Conservation (phyloP, 768 basidiomycete species). For the Podaxis sp. region DNA sequence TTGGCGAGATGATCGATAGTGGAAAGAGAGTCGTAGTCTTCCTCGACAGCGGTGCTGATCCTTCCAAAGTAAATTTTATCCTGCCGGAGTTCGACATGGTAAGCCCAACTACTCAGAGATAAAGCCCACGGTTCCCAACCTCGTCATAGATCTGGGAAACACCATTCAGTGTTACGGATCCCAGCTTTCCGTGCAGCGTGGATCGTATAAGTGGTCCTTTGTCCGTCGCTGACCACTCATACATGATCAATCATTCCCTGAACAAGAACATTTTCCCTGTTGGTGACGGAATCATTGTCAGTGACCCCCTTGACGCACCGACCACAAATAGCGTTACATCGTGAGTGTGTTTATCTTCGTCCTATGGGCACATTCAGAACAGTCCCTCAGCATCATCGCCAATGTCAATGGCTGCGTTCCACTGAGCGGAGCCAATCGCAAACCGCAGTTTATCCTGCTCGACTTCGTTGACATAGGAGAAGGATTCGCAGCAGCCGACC, state of each 20-base stretch:
- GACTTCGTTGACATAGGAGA: slow-evolving; percentile 52
- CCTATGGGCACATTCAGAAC: neutral
- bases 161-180: slow-evolving; percentile 48
- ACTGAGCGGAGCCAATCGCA: slow-evolving; percentile 37
- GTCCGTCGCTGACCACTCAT: slow-evolving; percentile 47
- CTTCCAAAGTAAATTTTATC: slow-evolving; percentile 43
- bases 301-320: slow-evolving; percentile 34
- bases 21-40: slow-evolving; percentile 63
- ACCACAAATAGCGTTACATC: slow-evolving; percentile 38
- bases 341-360: slow-evolving; percentile 25
- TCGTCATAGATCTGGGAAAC: slow-evolving; percentile 53
- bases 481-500: slow-evolving; percentile 39
- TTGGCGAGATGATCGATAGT: slow-evolving; percentile 58
- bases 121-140: neutral
- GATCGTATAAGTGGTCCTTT: slow-evolving; percentile 51
- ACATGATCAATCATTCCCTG: slow-evolving; percentile 59
- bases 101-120: neutral
- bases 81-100: slow-evolving; percentile 59
- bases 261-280: slow-evolving; percentile 42
- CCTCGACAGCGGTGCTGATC: slow-evolving; percentile 49
- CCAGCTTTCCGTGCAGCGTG: slow-evolving; percentile 51
- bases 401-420: slow-evolving; percentile 43
- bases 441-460: slow-evolving; percentile 52
- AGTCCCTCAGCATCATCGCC: slow-evolving; percentile 30
- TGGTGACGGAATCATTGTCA: slow-evolving; percentile 34